Conservation (phyloP, 2,329 filamentous ascomycete species). For the Cordyceps javanica region DNA sequence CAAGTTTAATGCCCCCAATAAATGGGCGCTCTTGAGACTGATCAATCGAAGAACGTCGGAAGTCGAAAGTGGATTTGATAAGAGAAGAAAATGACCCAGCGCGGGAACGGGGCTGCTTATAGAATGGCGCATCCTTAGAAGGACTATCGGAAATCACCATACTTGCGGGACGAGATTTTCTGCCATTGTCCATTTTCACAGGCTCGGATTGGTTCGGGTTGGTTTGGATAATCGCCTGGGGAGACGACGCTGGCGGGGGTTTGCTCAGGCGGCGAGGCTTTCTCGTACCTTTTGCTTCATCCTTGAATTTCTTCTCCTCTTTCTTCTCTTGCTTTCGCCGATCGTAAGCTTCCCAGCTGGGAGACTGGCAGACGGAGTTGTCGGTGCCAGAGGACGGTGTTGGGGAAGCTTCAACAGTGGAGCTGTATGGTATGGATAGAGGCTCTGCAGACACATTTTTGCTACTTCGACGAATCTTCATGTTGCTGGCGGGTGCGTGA, state of each 20-base stretch:
- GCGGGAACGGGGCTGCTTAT: conserved; percentile 23
- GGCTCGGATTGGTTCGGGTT: conserved; percentile 16
- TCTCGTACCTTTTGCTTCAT: conserved; percentile 31
- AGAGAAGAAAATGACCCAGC: conserved; percentile 32
- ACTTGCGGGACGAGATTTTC: conserved; percentile 17
- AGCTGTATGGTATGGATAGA: conserved; percentile 11
- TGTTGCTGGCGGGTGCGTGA: neutral
- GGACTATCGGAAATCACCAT: conserved; percentile 12
- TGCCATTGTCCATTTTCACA: conserved; percentile 10
- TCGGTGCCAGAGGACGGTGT: conserved; percentile 15
- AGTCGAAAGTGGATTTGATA: conserved; percentile 29
- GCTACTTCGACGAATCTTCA: conserved; percentile 2
- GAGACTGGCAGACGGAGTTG: conserved; percentile 50
- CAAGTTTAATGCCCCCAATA: conserved; percentile 36
- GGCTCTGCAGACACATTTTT: neutral
- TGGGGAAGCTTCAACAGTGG: conserved; percentile 6
- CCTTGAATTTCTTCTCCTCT: conserved; percentile 35
- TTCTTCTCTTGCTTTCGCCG: conserved; percentile 49
- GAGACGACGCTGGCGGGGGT: conserved; percentile 22
- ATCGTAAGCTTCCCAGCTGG: conserved; percentile 54
- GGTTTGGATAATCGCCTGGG: conserved; percentile 13
- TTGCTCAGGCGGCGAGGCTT: conserved; percentile 27
- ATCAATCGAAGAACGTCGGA: conserved; percentile 28
- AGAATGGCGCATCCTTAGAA: conserved; percentile 13
- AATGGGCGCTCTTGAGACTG: conserved; percentile 28